Evolutionary conservation across 2,329 filamentous ascomycete species (phyloP), one percentile per base, ranked within the genome.

Genomic region (Sarocladium kiliense): DNA sequence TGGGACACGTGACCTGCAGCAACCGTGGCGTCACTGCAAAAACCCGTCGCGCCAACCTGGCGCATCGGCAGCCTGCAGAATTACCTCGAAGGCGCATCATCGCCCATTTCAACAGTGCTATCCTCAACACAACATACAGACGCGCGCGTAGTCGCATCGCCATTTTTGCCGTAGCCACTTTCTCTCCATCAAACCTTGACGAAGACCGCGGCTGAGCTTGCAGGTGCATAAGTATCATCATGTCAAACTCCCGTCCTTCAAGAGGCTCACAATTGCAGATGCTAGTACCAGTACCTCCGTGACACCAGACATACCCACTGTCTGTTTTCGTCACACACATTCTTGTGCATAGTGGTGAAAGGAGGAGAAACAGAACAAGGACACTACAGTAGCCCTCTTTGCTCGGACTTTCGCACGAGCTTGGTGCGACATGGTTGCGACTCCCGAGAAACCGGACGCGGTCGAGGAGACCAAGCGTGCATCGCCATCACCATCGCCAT

Each of bases 221-320:
- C 60, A 71, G 69, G 69, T 71, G 68, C 69, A 70, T 69, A 57
- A 57, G 56, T 57, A 57, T 57, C 56, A 55, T 53, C 44, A 55
- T 47, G 45, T 36, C 63, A 63, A 64, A 61, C 60, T 55, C 57
- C 61, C 56, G 58, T 56, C 62, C 69, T 63, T 65, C 65, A 63
- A 18, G 62, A 70, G 63, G 65, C 69, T 71, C 69, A 71, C 70
- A 61, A 63, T 66, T 70, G 64, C 60, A 66, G 62, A 69, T 68
- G 67, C 67, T 65, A 49, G 58, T 54, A 64, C 61, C 27, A 9
- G 58, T 54, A 64, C 61, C 27, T 6, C 47, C 47, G 26, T 51
- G 27, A 51, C 18, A 51, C 27, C 47, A 36, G 30, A 36, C 47
- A 49, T 25, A 26, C 19, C 10, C n/a, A 47, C n/a, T 30, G 44